A percentile compares a stretch with the other conserved stretches of the same genome.
Evolutionary conservation across 371 early-diverging fungal genomes (phyloP).

Genomic region (Rhizoclosmatium hyalinum): DNA sequence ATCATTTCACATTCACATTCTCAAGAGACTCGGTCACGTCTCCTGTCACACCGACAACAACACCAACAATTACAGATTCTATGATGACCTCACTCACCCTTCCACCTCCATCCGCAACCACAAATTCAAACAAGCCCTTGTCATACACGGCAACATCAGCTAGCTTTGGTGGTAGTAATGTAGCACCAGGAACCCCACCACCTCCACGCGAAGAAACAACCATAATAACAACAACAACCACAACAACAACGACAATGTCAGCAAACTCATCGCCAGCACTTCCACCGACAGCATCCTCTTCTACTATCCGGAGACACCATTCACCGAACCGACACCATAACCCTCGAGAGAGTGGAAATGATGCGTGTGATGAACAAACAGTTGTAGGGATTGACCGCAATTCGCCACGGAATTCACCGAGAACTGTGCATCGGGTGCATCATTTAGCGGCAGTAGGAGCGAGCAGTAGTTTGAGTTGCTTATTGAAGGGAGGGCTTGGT

Average conservation of each 20-base stretch:
- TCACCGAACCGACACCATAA: background rate
- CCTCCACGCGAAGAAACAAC: conserved; percentile 2
- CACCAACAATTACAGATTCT: too few species aligned
- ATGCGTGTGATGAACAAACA: background rate
- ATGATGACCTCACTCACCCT: too few species aligned
- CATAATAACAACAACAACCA: conserved; percentile 67
- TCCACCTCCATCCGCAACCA: too few species aligned
- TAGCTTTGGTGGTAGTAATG: too few species aligned
- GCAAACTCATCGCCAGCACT: conserved; percentile 86
- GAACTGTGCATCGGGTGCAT: background rate
- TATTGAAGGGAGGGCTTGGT: background rate
- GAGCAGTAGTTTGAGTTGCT: background rate
- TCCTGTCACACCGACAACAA: too few species aligned
- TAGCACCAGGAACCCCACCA: background rate
- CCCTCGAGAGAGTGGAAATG: background rate
- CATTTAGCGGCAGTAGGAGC: background rate
- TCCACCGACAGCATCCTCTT: conserved; percentile 63
- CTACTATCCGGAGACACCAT: background rate
- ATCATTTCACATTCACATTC: background rate
- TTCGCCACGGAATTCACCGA: background rate
- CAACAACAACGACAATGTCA: conserved; percentile 89
- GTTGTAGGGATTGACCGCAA: background rate
- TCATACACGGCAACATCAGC: too few species aligned
- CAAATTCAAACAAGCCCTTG: too few species aligned
- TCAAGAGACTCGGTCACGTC: background rate